Evolutionary conservation across 2,329 filamentous ascomycete genomes (phyloP), one percentile per base, ranked within the genome.

Genomic region (Madurella fahalii): DNA sequence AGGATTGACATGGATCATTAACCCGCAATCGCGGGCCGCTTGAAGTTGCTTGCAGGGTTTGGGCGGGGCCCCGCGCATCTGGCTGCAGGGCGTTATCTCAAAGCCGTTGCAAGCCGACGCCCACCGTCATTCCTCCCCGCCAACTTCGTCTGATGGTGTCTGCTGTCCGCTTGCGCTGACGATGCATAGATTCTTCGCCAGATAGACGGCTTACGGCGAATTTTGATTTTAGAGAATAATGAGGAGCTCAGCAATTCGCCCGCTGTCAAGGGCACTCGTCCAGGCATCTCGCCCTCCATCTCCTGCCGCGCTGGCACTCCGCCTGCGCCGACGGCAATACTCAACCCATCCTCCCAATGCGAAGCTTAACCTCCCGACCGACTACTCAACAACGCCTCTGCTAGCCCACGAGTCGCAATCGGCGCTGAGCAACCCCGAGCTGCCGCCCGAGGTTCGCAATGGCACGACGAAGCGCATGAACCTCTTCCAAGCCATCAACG

Each of bases 401-500:
- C 81, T 99, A 30, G 82, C 90, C 54, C 94, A 96, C 68, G 88
- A 83, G 20, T 79, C 91, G 2, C 85, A 89, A 61, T 75, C 84
- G 1, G 84, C 90, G 8, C 80, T 95, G 16, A 73, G 78, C 46
- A 87, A 86, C 66, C 76, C 82, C 4, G 90, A 95, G 66, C 82
- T 97, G 4, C 78, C 89, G 0, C 68, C 76, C 32, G 77, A 85
- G 17, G 77, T 84, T 31, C 82, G 80, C 61, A 84, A 84, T 68
- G 83, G 85, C 44, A 79, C 85, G 1, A 93, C 90, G 2, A 90
- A 90, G 69, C 87, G 89, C 62, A 87, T 95, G 80, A 97, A 97
- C 72, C 81, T 96, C 39, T 96, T 94, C 74, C 90, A 95, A 69
- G 87, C 94, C 48, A 85, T 99, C 76, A 97, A 97, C 69, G 85